Evolutionary conservation across 257 asterid genomes (phyloP).

Genomic region (Handroanthus guayacan): DNA sequence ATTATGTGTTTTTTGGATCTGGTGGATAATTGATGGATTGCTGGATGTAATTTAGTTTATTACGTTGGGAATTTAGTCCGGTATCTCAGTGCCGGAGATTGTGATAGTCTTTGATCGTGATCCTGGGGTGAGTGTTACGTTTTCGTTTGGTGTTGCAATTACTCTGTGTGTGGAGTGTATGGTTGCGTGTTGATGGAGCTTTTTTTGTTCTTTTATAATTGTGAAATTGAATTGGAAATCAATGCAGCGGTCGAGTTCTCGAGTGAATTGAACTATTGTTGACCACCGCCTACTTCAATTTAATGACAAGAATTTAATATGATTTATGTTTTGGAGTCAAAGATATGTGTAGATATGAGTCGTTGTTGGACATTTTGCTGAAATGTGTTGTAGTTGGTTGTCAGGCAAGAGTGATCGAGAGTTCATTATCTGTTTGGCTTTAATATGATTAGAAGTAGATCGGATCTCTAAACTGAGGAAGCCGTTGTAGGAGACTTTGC

Average conservation of each 20-base stretch:
- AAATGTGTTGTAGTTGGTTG: constrained; percentile 18
- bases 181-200: constrained; percentile 1
- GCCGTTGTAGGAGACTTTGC: constrained; percentile 16
- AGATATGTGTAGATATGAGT: not conserved
- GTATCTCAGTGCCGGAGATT: constrained; percentile 12
- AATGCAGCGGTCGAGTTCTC: not conserved
- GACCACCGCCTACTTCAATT: constrained; percentile 32
- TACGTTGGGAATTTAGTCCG: not conserved
- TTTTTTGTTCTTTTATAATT: not conserved
- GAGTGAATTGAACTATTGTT: constrained; percentile 18
- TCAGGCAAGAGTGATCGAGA: constrained; percentile 8
- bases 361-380: not conserved
- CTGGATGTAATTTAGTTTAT: constrained; percentile 3
- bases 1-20: constrained; percentile 26
- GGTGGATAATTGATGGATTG: constrained; percentile 28
- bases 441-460: constrained; percentile 35
- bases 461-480: constrained; percentile 43
- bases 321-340: not conserved
- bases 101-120: constrained; percentile 11
- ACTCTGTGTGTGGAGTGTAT: constrained; percentile 1
- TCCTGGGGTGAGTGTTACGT: constrained; percentile 42
- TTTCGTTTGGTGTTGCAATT: constrained; percentile 1
- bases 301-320: not conserved
- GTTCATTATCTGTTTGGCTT: not conserved
- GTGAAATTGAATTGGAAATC: constrained; percentile 2